A percentile compares a stretch with the other conserved stretches of the same genome.
Conservation (phyloP, 805 yeast genomes). For the Candida boleticola region DNA sequence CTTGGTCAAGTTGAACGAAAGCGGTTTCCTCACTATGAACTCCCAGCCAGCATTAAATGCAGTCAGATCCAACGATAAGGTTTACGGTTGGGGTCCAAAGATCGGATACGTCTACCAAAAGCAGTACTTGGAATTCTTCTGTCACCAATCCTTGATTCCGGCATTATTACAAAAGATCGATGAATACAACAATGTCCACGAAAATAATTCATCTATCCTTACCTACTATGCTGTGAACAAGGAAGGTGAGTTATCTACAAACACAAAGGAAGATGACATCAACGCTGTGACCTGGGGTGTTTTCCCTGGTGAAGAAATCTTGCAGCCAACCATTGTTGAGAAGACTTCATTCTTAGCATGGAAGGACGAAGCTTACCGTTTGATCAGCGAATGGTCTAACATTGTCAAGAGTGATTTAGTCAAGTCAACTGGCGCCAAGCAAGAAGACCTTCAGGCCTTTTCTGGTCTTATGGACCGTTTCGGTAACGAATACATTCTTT, state of each 20-base stretch:
- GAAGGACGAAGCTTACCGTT: slow-evolving; percentile 92
- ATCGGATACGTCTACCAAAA: slow-evolving; percentile 93
- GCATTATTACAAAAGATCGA: slow-evolving; percentile 42
- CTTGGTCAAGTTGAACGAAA: slow-evolving; percentile 60
- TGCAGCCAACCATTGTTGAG: slow-evolving; percentile 96
- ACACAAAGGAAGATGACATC: slow-evolving; percentile 72
- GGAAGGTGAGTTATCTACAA: slow-evolving; percentile 57
- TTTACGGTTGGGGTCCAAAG: slow-evolving; percentile 93
- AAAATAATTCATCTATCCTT: slow-evolving; percentile 46
- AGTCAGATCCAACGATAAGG: slow-evolving; percentile 61
- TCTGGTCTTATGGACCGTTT: slow-evolving; percentile 44
- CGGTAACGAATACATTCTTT: slow-evolving; percentile 63
- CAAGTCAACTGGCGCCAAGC: slow-evolving; percentile 27
- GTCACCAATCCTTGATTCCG: slow-evolving; percentile 55
- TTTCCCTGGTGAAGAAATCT: slow-evolving; percentile 91
- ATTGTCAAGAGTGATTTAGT: slow-evolving; percentile 42
- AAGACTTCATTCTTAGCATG: slow-evolving; percentile 89
- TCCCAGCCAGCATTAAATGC: slow-evolving; percentile 95
- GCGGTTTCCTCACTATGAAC: slow-evolving; percentile 78
- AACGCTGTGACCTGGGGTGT: slow-evolving; percentile 99
- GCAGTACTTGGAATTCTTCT: slow-evolving; percentile 83
- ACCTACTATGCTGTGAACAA: slow-evolving; percentile 77
- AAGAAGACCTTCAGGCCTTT: slow-evolving; percentile 30
- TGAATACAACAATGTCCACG: slow-evolving; percentile 37
- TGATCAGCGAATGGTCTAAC: slow-evolving; percentile 76